These are phyloP conservation scores for Phytomonas sp. DNA, from an alignment of 208 protist genomes.

Conservation along the genomic window DNA sequence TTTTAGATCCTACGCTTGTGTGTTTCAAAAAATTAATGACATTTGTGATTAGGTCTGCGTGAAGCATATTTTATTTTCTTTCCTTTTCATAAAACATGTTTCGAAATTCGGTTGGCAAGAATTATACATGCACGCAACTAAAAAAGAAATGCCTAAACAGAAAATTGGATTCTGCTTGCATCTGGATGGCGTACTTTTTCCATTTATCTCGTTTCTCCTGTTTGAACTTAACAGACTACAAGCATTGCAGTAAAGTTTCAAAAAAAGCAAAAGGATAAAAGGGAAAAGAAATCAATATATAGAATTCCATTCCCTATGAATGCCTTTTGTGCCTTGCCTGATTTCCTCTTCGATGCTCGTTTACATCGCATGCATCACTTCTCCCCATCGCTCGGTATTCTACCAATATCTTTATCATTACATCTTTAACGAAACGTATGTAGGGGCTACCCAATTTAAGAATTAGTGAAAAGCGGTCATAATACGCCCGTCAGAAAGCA, in stretches of 20 bases:
- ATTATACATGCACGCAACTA: neutral
- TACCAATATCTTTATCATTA: neutral
- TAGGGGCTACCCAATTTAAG: neutral
- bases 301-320: neutral
- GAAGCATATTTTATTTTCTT: neutral
- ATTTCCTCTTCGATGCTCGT: neutral
- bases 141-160: neutral
- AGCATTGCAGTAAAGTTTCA: neutral
- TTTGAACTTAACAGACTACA: neutral
- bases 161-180: neutral
- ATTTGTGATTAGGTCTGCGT: neutral
- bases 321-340: neutral
- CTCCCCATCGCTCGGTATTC: neutral
- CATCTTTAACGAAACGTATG: neutral
- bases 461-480: neutral
- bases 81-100: neutral
- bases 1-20: neutral
- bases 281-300: neutral
- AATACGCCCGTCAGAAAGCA: neutral
- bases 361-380: neutral
- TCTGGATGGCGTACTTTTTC: neutral
- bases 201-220: neutral
- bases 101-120: neutral
- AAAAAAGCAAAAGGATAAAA: slow-evolving; percentile 11
- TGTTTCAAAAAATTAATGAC: neutral